These are phyloP conservation scores for Borovskyia barvae DNA, from an alignment of 208 protist species.

Conservation along the genomic window DNA sequence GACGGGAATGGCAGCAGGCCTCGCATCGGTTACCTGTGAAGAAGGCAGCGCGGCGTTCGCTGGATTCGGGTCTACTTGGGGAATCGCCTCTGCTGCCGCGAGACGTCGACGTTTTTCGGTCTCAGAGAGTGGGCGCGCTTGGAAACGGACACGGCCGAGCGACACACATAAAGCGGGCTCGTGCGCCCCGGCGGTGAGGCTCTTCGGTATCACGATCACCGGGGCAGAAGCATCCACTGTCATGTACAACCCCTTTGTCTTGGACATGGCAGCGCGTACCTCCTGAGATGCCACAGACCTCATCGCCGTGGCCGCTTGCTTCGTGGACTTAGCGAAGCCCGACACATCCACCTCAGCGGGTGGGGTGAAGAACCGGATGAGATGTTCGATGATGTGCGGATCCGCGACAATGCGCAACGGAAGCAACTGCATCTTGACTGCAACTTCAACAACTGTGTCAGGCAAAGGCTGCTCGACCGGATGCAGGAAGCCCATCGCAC, in stretches of 20 bases:
- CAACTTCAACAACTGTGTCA: constrained; percentile 68
- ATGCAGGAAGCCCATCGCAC: constrained; percentile 52
- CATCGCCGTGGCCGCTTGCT: constrained; percentile 44
- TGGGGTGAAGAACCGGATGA: constrained; percentile 62
- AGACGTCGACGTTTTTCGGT: constrained; percentile 51
- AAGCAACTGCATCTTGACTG: constrained; percentile 62
- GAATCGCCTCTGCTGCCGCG: constrained; percentile 5
- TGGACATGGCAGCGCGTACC: constrained; percentile 53
- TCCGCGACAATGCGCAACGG: constrained; percentile 78
- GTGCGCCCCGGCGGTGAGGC: constrained; percentile 28
- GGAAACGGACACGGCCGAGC: constrained; percentile 65
- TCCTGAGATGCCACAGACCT: constrained; percentile 64
- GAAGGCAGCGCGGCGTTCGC: neutral
- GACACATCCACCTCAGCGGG: constrained; percentile 64
- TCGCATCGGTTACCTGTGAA: neutral
- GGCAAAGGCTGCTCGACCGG: constrained; percentile 63
- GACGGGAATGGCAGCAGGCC: neutral
- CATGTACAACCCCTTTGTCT: constrained; percentile 60
- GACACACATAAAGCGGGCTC: constrained; percentile 67
- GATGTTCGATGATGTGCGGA: constrained; percentile 47
- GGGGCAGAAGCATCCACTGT: constrained; percentile 75
- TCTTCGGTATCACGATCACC: constrained; percentile 67
- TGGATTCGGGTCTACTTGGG: neutral
- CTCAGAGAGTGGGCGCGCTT: constrained; percentile 61
- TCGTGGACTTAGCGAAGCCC: constrained; percentile 39